Percentiles rank a stretch among this genome's conserved stretches.
Conservation (phyloP, 169 alveolate genomes). For the Plasmodium vivax region DNA sequence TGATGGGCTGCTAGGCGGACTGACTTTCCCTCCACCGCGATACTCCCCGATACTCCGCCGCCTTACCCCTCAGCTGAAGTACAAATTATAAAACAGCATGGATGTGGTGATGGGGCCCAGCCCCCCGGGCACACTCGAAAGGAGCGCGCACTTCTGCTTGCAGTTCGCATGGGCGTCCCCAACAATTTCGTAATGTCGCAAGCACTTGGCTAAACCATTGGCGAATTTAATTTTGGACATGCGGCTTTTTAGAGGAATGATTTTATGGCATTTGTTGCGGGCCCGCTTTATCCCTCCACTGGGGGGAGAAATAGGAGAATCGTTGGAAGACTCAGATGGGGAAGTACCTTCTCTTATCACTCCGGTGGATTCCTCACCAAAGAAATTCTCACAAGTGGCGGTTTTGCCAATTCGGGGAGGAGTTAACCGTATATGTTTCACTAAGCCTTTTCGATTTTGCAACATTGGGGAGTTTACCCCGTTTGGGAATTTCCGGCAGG, state of each 20-base stretch:
- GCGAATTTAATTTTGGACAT: slow-evolving; percentile 20
- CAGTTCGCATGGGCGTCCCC: slow-evolving; percentile 50
- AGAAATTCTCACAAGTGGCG: not conserved
- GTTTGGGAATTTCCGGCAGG: not conserved
- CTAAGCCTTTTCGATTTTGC: not conserved
- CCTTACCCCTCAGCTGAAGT: not conserved
- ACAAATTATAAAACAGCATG: slow-evolving; percentile 47
- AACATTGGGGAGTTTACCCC: not conserved
- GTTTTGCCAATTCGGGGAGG: not conserved
- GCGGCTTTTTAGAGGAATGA: not conserved
- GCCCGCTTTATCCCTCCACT: not conserved
- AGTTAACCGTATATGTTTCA: not conserved
- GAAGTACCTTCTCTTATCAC: not conserved
- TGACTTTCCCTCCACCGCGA: not conserved
- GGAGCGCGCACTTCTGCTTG: not conserved
- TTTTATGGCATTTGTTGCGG: not conserved
- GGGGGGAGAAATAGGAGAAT: not conserved
- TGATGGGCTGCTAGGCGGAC: not conserved
- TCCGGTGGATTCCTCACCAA: not conserved
- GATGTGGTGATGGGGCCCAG: slow-evolving; percentile 62
- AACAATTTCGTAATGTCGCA: slow-evolving; percentile 27
- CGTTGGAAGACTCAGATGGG: not conserved
- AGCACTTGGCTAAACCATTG: slow-evolving; percentile 2
- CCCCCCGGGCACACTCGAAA: slow-evolving; percentile 67
- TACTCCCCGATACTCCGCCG: not conserved